Evolutionary conservation across 2,329 filamentous ascomycete species (phyloP).

Genomic region (Aspergillus ibericus): DNA sequence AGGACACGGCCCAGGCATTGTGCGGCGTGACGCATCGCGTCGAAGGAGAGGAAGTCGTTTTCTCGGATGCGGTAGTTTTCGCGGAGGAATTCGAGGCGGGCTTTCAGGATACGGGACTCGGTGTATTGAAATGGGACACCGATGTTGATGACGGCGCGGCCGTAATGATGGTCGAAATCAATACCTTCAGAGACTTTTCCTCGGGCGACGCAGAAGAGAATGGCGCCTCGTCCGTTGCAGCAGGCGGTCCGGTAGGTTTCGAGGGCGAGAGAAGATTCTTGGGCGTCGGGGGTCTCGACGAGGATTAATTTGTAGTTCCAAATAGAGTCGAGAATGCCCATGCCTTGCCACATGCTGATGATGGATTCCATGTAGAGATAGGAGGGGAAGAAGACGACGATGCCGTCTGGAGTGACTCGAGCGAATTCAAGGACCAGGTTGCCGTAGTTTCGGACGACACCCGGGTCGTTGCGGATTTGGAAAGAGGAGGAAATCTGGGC

Average conservation of each 20-base stretch:
- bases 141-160: slow-evolving; percentile 91
- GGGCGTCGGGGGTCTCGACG: slow-evolving; percentile 94
- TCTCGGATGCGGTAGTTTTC: slow-evolving; percentile 97
- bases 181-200: slow-evolving; percentile 98
- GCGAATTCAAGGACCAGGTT: slow-evolving; percentile 91
- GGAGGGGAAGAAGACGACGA: slow-evolving; percentile 99
- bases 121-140: slow-evolving; percentile 99
- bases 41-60: slow-evolving; percentile 97
- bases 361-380: slow-evolving; percentile 99
- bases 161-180: slow-evolving; percentile 98
- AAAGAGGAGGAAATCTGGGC: slow-evolving; percentile 91
- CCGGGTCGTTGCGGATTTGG: slow-evolving; percentile 90
- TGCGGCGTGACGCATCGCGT: slow-evolving; percentile 98
- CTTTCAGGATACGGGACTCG: slow-evolving; percentile 94
- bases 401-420: slow-evolving; percentile 90
- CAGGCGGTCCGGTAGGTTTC: slow-evolving; percentile 98
- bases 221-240: slow-evolving; percentile 91
- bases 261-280: slow-evolving; percentile 91
- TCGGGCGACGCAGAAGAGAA: slow-evolving; percentile 90
- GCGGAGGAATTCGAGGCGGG: slow-evolving; percentile 89
- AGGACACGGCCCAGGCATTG: slow-evolving; percentile 94
- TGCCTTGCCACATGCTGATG: slow-evolving; percentile 98
- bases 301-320: slow-evolving; percentile 99
- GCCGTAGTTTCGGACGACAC: slow-evolving; percentile 96
- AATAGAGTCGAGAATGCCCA: slow-evolving; percentile 95